Percentiles rank a stretch among this genome's conserved stretches.
Conservation (phyloP, 495 filamentous ascomycete genomes). For the Neurospora tetrasperma region DNA sequence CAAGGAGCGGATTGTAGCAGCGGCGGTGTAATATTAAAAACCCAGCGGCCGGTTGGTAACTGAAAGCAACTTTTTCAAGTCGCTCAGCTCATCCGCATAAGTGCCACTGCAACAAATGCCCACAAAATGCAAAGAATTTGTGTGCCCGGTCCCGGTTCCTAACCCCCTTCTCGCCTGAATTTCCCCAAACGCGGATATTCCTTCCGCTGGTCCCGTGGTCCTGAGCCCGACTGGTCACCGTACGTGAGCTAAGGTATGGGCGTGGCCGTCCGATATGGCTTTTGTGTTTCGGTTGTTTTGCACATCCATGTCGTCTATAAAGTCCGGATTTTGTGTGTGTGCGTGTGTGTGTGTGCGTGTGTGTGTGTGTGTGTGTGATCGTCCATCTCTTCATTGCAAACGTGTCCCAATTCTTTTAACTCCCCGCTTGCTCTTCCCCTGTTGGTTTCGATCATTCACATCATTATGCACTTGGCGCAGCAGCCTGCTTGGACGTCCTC, state of each 20-base stretch:
- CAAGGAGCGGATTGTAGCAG: not conserved
- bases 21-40: not conserved
- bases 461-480: constrained; percentile 78
- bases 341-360: not conserved
- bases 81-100: not conserved
- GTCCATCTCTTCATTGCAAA: constrained; percentile 1
- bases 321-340: not conserved
- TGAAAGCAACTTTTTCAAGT: not conserved
- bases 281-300: not conserved
- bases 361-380: not conserved
- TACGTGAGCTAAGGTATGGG: not conserved
- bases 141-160: not conserved
- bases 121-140: not conserved
- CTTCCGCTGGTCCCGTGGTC: not conserved
- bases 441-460: constrained; percentile 47
- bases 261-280: not conserved
- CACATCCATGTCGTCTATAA: constrained; percentile 1
- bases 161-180: not conserved
- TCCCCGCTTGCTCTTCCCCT: not conserved
- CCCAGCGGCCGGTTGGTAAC: not conserved
- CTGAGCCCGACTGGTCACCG: not conserved
- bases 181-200: not conserved
- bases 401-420: not conserved
- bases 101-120: not conserved
- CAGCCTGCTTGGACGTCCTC: constrained; percentile 64